A percentile compares a stretch with the other conserved stretches of the same genome.
phyloP scores from a whole-genome alignment of 169 alveolate species.

The Eimeria maxima region DNA sequence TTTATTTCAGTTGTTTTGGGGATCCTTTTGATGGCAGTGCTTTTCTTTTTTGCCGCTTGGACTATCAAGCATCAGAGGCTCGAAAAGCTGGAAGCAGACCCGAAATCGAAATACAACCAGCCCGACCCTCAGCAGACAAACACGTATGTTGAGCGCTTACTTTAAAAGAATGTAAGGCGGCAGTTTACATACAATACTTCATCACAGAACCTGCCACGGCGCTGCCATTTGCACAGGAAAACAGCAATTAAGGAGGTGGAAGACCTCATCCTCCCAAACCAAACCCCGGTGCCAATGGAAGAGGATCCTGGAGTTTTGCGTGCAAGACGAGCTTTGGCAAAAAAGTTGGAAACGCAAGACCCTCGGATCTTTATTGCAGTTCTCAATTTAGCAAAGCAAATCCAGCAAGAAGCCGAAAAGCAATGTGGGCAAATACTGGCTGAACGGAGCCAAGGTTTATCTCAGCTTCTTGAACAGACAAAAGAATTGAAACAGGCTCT shows the following conservation, averaged over 20 bases:
- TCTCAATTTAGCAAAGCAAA: constrained; percentile 37
- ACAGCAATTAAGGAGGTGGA: constrained; percentile 5
- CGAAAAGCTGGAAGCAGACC: constrained; percentile 33
- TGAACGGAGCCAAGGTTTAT: constrained; percentile 44
- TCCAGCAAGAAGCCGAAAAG: constrained; percentile 34
- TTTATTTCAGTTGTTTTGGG: constrained; percentile 73
- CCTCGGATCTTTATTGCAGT: constrained; percentile 54
- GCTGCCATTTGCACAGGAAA: neutral
- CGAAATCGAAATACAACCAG: constrained; percentile 27
- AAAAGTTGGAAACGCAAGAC: constrained; percentile 30
- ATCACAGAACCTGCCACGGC: neutral
- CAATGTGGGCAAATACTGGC: constrained; percentile 27
- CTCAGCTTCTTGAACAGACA: constrained; percentile 35
- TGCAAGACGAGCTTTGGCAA: constrained; percentile 65
- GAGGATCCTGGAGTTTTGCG: constrained; percentile 76
- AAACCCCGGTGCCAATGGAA: constrained; percentile 29
- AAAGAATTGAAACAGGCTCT: constrained; percentile 18
- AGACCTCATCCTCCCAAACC: constrained; percentile 57
- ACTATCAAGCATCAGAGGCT: constrained; percentile 49
- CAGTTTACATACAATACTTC: neutral
- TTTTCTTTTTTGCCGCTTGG: constrained; percentile 64
- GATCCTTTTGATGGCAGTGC: constrained; percentile 44
- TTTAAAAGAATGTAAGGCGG: neutral
- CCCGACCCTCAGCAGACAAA: neutral
- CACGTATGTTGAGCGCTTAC: neutral